Evolutionary conservation across 352 stramenopile genomes (phyloP).

Genomic region (Globisporangium middletonii): DNA sequence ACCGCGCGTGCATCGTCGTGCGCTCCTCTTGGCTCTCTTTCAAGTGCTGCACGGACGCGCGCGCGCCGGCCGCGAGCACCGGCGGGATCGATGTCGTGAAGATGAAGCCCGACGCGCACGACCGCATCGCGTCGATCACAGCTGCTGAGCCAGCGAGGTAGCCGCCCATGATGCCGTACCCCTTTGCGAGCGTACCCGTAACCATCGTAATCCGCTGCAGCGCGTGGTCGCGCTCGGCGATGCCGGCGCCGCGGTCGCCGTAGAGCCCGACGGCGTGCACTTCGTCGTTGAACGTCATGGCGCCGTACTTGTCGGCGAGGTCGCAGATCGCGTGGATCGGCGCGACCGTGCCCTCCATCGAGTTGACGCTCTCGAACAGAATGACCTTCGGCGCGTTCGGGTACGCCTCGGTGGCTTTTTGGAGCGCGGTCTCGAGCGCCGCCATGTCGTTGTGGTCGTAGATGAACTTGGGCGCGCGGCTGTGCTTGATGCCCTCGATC

Average conservation of each 20-base stretch:
- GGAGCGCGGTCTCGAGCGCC: slow-evolving; percentile 75
- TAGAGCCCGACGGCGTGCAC: slow-evolving; percentile 89
- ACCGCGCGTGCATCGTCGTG: slow-evolving; percentile 77
- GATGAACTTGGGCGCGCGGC: slow-evolving; percentile 69
- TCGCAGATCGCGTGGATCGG: slow-evolving; percentile 83
- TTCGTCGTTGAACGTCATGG: slow-evolving; percentile 91
- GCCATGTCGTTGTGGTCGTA: slow-evolving; percentile 86
- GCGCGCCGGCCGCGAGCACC: slow-evolving; percentile 75
- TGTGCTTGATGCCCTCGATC: slow-evolving; percentile 84
- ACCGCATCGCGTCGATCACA: slow-evolving; percentile 86
- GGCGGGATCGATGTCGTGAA: slow-evolving; percentile 89
- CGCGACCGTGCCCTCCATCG: slow-evolving; percentile 83
- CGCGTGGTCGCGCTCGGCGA: slow-evolving; percentile 85
- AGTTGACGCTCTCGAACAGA: slow-evolving; percentile 86
- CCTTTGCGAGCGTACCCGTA: slow-evolving; percentile 87
- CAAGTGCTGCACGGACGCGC: slow-evolving; percentile 74
- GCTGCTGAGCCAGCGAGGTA: slow-evolving; percentile 84
- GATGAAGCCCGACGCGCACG: slow-evolving; percentile 84
- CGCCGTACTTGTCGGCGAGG: slow-evolving; percentile 87
- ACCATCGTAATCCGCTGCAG: slow-evolving; percentile 87
- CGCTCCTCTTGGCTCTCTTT: slow-evolving; percentile 84
- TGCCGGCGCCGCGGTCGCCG: slow-evolving; percentile 77
- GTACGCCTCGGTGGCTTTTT: slow-evolving; percentile 38
- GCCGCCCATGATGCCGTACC: slow-evolving; percentile 88
- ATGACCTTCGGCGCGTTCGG: slow-evolving; percentile 77